Evolutionary conservation across 2,329 filamentous ascomycete genomes (phyloP).

Genomic region (Trichoderma hamatum): DNA sequence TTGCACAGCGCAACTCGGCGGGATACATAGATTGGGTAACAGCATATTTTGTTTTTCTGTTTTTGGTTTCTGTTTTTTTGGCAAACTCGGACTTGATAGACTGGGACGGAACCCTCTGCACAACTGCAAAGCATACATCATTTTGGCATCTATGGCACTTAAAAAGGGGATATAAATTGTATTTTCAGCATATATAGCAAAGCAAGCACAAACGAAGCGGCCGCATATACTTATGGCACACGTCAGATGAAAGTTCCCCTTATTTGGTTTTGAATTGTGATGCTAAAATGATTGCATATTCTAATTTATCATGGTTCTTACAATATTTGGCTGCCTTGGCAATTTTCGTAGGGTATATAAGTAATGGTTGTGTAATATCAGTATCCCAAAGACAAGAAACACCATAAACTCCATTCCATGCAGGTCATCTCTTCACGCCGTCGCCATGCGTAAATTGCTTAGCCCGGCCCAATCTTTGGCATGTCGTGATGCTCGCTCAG

Average conservation of each 20-base stretch:
- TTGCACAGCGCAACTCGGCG: not conserved
- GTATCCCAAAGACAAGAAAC: conserved; percentile 31
- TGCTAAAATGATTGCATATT: not conserved
- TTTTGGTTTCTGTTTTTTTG: not conserved
- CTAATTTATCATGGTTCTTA: too few relatives aligned
- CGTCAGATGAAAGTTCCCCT: too few relatives aligned
- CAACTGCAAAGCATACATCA: conserved; percentile 12
- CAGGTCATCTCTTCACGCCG: not conserved
- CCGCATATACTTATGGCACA: conserved; percentile 8
- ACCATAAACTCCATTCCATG: conserved; percentile 33
- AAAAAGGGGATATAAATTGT: conserved; percentile 21
- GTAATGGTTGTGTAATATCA: not conserved
- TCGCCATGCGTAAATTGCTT: conserved; percentile 25
- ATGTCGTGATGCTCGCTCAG: conserved; percentile 98
- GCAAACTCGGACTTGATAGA: conserved; percentile 22
- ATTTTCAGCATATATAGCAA: conserved; percentile 24
- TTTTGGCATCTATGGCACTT: conserved; percentile 11
- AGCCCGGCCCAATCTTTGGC: conserved; percentile 68
- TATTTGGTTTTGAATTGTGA: not conserved
- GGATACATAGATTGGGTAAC: conserved; percentile 26
- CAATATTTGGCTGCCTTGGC: not conserved
- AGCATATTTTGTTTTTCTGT: conserved; percentile 6
- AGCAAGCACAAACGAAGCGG: conserved; percentile 11
- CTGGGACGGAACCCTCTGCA: conserved; percentile 10
- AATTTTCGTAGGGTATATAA: not conserved